A percentile compares a stretch with the other conserved stretches of the same genome.
Evolutionary conservation across 371 early-diverging fungal genomes (phyloP).

Genomic region (Zopfochytrium polystomum): DNA sequence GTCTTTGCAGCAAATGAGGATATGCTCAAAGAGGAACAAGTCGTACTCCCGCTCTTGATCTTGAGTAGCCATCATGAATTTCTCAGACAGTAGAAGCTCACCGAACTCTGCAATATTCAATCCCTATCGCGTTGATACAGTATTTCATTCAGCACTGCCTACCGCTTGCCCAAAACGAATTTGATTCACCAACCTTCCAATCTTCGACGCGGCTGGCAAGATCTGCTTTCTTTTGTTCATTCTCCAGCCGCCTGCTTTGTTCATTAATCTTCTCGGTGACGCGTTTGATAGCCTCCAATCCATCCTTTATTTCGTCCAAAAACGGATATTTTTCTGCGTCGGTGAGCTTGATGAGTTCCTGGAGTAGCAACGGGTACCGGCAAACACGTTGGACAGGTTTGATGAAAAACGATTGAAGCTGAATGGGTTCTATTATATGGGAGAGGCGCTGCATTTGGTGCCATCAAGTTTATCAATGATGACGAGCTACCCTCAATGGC

Average conservation of each 20-base stretch:
- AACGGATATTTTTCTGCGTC: constrained; percentile 59
- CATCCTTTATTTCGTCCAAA: constrained; percentile 72
- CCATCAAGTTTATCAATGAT: too few relatives aligned
- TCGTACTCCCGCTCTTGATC: constrained; percentile 56
- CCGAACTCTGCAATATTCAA: constrained; percentile 73
- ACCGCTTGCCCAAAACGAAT: too few relatives aligned
- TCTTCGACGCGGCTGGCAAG: constrained; percentile 78
- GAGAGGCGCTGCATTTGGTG: constrained; percentile 17
- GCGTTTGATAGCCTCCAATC: constrained; percentile 76
- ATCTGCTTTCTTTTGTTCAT: constrained; percentile 69
- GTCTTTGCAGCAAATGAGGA: constrained; percentile 84
- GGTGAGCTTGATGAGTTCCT: constrained; percentile 78
- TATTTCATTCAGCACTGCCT: too few relatives aligned
- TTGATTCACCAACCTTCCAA: constrained; percentile 57
- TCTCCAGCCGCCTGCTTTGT: constrained; percentile 83
- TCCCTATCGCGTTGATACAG: too few relatives aligned
- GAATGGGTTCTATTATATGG: constrained; percentile 75
- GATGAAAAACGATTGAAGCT: constrained; percentile 87
- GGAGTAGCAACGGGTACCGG: constrained; percentile 89
- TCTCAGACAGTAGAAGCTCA: constrained; percentile 74
- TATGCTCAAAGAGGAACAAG: constrained; percentile 50
- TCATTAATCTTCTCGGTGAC: constrained; percentile 91
- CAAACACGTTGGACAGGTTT: constrained; percentile 97
- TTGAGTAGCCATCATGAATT: constrained; percentile 70
- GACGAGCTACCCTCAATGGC: too few relatives aligned